These are phyloP conservation scores for Ceriops decandra DNA, from an alignment of 345 rosid genomes.

Conservation along the genomic window DNA sequence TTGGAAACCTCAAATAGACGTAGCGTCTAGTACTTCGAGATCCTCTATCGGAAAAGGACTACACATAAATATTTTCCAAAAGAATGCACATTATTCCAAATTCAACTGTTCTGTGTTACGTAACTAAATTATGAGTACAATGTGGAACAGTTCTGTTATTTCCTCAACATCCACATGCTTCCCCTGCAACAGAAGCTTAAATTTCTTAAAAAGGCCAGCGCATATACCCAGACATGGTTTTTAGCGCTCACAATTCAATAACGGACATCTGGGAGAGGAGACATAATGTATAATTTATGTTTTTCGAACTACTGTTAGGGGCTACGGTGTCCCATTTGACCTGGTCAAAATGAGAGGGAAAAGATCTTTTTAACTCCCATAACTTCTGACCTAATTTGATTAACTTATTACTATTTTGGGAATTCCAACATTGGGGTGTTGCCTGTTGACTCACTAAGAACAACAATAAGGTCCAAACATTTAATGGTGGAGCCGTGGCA, in stretches of 20 bases:
- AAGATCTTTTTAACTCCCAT: background rate
- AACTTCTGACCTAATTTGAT: background rate
- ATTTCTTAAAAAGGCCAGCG: conserved; percentile 17
- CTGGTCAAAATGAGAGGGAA: conserved; percentile 21
- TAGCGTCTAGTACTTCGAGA: background rate
- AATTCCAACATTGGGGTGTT: background rate
- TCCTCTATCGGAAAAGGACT: background rate
- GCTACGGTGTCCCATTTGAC: conserved; percentile 16
- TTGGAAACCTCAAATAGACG: background rate
- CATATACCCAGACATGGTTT: conserved; percentile 30
- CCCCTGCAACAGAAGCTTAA: conserved; percentile 26
- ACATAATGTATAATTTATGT: background rate
- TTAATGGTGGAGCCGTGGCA: too few species aligned
- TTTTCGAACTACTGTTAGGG: background rate
- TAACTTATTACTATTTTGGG: background rate
- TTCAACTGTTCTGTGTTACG: background rate
- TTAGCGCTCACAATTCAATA: conserved; percentile 26
- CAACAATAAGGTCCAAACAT: background rate
- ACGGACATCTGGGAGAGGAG: background rate
- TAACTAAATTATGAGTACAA: conserved; percentile 1
- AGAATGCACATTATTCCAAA: background rate
- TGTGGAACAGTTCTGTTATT: conserved; percentile 15
- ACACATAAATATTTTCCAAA: background rate
- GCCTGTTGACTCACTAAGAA: background rate
- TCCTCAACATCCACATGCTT: conserved; percentile 30